Base-by-base conservation (phyloP, 2,329 filamentous ascomycete genomes). In the Penicillium freii region DNA sequence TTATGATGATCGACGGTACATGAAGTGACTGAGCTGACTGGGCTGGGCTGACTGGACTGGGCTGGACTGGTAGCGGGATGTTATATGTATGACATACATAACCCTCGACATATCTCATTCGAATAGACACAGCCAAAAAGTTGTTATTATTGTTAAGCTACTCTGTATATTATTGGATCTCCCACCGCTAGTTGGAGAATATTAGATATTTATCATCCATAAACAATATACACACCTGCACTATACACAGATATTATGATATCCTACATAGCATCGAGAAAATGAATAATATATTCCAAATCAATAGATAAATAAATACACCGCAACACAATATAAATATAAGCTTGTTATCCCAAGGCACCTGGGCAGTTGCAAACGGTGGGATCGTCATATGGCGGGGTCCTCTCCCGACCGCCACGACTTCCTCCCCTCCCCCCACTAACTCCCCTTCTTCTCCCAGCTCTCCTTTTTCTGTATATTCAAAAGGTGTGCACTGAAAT, bases 381-480 rank as follows among this genome's bases (percentile, higher is more conserved):
- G n/a, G 51, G 54, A 57, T 57, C 54, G 54, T 57, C 54, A 57
- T 56, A 46, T 57, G 54, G 54, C 49, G 54, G 54, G 54, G 54
- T 57, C 54, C 43, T 57, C 49, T 53, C 54, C 54, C 54, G 54
- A 57, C 54, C 54, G 54, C 54, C 54, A 57, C 53, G 38, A 56
- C 50, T 25, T 25, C 21, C 21, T 36, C 19, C 42, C 54, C 47
- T 48, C 54, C 54, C 47, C 54, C 54, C 54, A 53, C 54, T 36
- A 55, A 23, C 45, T 42, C 36, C 56, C 47, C 40, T 45, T 51
- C 34, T 51, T 44, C 42, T 43, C 39, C 42, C 44, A 53, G 54
- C 49, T 53, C 54, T 56, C 54, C 46, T 39, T 55, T 54, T 50
- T 50, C 49, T 53, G 54, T 57, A 57, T 42, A 57, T 57, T 57